Base-by-base conservation (phyloP, 176 grass and related monocot species). In the Oryza coarctata region DNA sequence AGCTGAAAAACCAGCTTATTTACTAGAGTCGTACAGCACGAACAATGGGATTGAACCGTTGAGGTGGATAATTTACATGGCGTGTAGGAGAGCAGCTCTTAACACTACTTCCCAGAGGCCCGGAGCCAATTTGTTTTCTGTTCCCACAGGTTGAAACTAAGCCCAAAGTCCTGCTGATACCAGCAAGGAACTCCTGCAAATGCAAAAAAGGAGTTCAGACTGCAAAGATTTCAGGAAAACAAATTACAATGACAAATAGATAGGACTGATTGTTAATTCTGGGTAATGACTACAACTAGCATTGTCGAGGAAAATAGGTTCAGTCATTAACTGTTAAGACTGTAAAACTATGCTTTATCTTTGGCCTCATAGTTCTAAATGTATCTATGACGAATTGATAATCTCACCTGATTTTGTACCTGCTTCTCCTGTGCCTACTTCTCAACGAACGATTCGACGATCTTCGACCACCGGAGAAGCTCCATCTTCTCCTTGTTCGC, bases 401-500 rank as follows among this genome's bases (percentile, higher is more conserved):
- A 75, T 12, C 25, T 82, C 44, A 69, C 82, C 77, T 88, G 23
- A 30, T 50, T 33, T 20, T 36, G 41, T 27, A 65, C 5, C 2
- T 7, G 0, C 45, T 61, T 1, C 52, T 65, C 45, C 26, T 12
- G 26, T 62, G 49, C 68, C 85, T 87, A 94, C 49, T 93, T 94
- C 50, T 87, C 44, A 12, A 98, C 32, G 67, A 93, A 95, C 29
- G 92, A 88, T 77, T 94, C 87, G 0, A 98, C 64, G 0, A 63
- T 90, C 87, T 70, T 91, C 85, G 95, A 72, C 96, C 96, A 98
- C 78, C 87, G 83, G 65, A 95, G 83, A n/a, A 85, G 73, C 61
- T 98, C 96, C 80, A 88, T 73, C 75, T 90, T 98, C 45, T 88
- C 93, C 90, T 98, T 95, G 68, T 93, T 98, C 3, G 71, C 77